phyloP scores from a whole-genome alignment of 2,329 filamentous ascomycete species.

The Fusarium nanum region DNA sequence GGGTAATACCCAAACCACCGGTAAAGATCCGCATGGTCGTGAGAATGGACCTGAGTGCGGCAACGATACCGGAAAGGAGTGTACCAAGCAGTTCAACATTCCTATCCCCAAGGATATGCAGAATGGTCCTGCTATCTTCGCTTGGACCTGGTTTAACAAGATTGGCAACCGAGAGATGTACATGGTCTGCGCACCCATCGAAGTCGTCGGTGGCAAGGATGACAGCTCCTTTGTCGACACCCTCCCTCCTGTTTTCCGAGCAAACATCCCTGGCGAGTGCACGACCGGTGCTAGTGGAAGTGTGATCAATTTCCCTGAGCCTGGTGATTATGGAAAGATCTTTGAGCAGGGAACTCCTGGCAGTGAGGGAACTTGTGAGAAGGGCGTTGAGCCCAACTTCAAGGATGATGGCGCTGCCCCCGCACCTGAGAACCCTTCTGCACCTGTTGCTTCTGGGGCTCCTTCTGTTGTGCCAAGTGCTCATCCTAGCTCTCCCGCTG shows the following conservation, averaged over 20 bases:
- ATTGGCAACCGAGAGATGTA: slow-evolving; percentile 86
- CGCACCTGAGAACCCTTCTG: slow-evolving; percentile 15
- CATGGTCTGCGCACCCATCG: slow-evolving; percentile 83
- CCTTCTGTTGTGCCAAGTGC: background rate
- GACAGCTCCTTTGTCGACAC: slow-evolving; percentile 39
- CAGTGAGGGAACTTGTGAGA: slow-evolving; percentile 30
- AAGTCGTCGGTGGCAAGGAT: slow-evolving; percentile 60
- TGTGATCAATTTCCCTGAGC: slow-evolving; percentile 43
- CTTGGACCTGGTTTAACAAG: slow-evolving; percentile 84
- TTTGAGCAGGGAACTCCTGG: slow-evolving; percentile 27
- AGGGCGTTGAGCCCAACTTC: slow-evolving; percentile 38
- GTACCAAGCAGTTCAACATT: slow-evolving; percentile 41
- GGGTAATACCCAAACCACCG: slow-evolving; percentile 27
- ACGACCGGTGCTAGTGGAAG: slow-evolving; percentile 32
- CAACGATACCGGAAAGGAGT: slow-evolving; percentile 41
- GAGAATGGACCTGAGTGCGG: slow-evolving; percentile 40
- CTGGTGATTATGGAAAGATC: slow-evolving; percentile 41
- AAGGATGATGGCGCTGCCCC: slow-evolving; percentile 22
- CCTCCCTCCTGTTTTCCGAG: slow-evolving; percentile 40
- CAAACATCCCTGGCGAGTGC: slow-evolving; percentile 45
- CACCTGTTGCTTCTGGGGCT: slow-evolving; percentile 1
- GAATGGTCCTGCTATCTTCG: slow-evolving; percentile 70
- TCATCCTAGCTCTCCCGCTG: background rate
- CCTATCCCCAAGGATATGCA: slow-evolving; percentile 46
- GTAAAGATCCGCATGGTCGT: slow-evolving; percentile 34